Evolutionary conservation across 129 eudicot genomes (phyloP), one percentile per base, ranked within the genome.

Genomic region (Centella asiatica): DNA sequence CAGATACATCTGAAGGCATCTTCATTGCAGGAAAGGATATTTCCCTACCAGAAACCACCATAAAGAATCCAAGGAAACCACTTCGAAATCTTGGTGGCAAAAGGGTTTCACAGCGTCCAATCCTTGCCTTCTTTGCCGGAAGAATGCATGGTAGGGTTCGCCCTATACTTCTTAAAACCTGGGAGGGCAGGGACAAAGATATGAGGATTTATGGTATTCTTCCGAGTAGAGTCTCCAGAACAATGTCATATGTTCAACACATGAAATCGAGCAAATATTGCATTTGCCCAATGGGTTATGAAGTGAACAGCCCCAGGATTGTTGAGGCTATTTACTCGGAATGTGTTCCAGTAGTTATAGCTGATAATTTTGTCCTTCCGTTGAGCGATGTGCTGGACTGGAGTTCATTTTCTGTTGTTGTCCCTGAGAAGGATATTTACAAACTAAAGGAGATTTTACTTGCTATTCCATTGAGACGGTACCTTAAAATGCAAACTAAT

Each of bases 231-330:
- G 69, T 74, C 48, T 72, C 89, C 23, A 72, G 67, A 69, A 14
- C 63, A 5, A 73, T 90, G 83, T 67, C 95, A 18, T 90, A 90
- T 50, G 73, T 74, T 26, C 65, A 80, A 28, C 95, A 84, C 88
- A 92, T 92, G 98, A 92, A 85, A 69, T 87, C 98, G 6, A 92
- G 96, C 83, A 92, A 82, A 75, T 92, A 77, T 25, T 92, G 96
- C 73, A 56, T 92, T 50, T 92, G 98, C 57, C 98, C 98, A 0
- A 84, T 84, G 98, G 98, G 98, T 2, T 92, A 55, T 19, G 98
- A 92, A 73, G 98, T 92, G 27, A 92, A 92, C 66, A 92, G 98
- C 69, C 98, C 96, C 0, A 76, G 98, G 72, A 92, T 92, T 31
- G 98, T 92, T 19, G 98, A 92, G 65, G 90, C 98, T 7, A 87